Base-by-base conservation (phyloP, 345 rosid genomes). In the Brassica nigra region DNA sequence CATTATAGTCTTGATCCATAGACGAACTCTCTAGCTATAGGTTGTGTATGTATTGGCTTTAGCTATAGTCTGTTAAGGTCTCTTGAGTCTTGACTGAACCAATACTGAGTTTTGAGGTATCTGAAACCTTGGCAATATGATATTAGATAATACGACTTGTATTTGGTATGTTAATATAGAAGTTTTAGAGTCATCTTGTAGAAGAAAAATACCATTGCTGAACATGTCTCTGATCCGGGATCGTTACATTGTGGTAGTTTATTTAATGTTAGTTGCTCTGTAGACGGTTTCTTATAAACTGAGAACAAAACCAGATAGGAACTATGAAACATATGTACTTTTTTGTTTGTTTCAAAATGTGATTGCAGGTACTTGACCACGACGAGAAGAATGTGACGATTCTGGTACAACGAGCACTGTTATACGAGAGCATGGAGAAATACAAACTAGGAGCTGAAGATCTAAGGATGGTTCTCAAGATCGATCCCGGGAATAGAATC, bases 391-490 rank as follows among this genome's bases (percentile, higher is more conserved):
- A 95, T 64, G 97, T 91, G 36, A 69, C 91, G 1, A 89, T 87
- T 36, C 86, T 91, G 16, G 97, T 93, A 33, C 98, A 95, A 83
- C 94, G 98, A 33, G 98, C 99, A 15, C 91, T 95, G 6, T 84
- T 95, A 77, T 95, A 95, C 54, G 99, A 95, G 85, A 93, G 98
- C 77, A 95, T 95, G 99, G 98, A 95, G 83, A 95, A 95, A 84
- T 95, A 95, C 83, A 93, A 83, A 75, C 96, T 91, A 12, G 99
- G 99, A 10, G 99, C 99, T 6, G 99, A 93, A 69, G 99, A 95
- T 80, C 87, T 95, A 82, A 90, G 96, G 86, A 86, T 86, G 66
- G 98, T 95, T 83, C 87, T 95, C 73, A 95, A 87, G 90, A 88
- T 93, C 14, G 99, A 95, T 80, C 98, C 99, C 0, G 74, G 75